Evolutionary conservation across 345 rosid species (phyloP), one percentile per base, ranked within the genome.

Genomic region (Pistacia vera): DNA sequence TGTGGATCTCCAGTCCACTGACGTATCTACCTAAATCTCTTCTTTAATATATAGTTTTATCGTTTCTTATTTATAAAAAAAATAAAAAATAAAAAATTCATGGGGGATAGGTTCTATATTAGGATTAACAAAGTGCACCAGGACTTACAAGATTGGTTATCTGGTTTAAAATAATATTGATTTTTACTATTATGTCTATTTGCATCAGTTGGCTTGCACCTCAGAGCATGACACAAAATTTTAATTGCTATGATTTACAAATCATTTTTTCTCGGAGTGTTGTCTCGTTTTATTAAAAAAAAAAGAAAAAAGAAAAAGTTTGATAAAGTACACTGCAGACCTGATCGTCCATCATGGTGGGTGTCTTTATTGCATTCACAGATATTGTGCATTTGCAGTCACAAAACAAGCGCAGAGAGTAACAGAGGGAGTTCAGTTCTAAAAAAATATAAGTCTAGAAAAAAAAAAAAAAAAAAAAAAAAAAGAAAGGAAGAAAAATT

Each of bases 401-500:
- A n/a, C 25, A 22, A 20, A 55, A 57, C 16, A 5, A 56, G 13
- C 41, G 11, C 11, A 8, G 28, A 73, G 18, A 75, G 30, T 54
- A 4, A 66, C 35, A 63, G 5, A 55, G 36, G 58, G 63, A 75
- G 35, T 17, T 13, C 51, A 22, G 33, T 55, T 28, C 30, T 55
- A 75, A 44, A 66, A 16, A 13, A 68, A 51, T 44, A 51, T 74
- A 38, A 28, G 41, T 51, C 38, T 6, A 73, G 63, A 66, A 38
- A 38, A 38, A 4, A 38, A 38, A 38, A 38, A 38, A 38, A 41
- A 38, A 38, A 5, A 38, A n/a, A n/a, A n/a, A n/a, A 62, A 25
- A 55, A 41, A 69, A 20, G 67, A 64, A 63, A 63, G 56, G 18
- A 61, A 67, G 20, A 63, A 66, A 66, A 33, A 20, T 38, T 66